These are phyloP conservation scores for Barnettozyma siamensis DNA, from an alignment of 805 yeast species.

Conservation along the genomic window DNA sequence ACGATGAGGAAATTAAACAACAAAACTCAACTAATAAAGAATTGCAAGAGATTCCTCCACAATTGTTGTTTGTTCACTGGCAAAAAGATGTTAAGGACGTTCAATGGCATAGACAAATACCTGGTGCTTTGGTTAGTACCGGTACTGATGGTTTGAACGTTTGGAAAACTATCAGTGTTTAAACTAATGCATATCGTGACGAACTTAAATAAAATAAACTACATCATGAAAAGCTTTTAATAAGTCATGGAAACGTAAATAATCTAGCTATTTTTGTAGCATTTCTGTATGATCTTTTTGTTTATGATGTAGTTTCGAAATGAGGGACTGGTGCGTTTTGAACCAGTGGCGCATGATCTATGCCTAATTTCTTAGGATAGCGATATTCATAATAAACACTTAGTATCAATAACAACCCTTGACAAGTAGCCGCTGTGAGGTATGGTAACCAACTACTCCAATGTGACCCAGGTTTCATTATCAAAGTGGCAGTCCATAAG, in stretches of 20 bases:
- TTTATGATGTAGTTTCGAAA: not conserved
- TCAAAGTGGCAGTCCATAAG: constrained; percentile 69
- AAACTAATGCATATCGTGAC: constrained; percentile 11
- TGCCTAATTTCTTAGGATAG: not conserved
- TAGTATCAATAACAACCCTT: constrained; percentile 53
- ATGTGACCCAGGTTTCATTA: constrained; percentile 64
- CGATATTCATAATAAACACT: constrained; percentile 46
- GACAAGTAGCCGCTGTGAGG: constrained; percentile 63
- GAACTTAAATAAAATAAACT: not conserved
- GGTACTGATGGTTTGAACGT: constrained; percentile 93
- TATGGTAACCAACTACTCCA: constrained; percentile 89
- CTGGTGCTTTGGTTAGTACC: constrained; percentile 90
- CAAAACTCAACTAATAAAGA: constrained; percentile 77
- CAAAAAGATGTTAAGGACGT: constrained; percentile 97
- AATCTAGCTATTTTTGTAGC: too few species aligned
- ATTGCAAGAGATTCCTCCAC: constrained; percentile 89
- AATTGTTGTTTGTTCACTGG: constrained; percentile 95
- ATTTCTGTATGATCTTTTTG: too few species aligned
- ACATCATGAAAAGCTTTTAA: too few species aligned
- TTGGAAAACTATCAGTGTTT: constrained; percentile 96
- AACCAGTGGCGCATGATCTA: too few species aligned
- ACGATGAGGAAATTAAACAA: constrained; percentile 90
- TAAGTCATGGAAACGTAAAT: not conserved
- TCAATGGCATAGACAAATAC: constrained; percentile 96
- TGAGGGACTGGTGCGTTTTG: too few species aligned